phyloP scores from a whole-genome alignment of 2,329 filamentous ascomycete genomes.

The Verticillium longisporum region DNA sequence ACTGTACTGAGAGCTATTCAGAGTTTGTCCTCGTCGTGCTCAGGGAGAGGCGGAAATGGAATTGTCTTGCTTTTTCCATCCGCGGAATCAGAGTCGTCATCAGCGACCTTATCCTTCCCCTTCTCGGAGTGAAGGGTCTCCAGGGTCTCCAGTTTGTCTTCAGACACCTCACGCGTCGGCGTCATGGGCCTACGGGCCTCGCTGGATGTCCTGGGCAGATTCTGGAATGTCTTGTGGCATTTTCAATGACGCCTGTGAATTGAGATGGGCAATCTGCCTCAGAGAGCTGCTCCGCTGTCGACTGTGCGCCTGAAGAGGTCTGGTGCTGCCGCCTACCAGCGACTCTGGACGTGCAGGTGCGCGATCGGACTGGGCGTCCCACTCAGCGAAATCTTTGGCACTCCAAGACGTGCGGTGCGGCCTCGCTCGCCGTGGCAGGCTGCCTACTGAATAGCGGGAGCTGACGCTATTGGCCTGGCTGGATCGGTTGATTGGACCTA shows the following conservation, averaged over 20 bases:
- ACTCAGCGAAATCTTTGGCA: conserved; percentile 40
- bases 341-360: conserved; percentile 15
- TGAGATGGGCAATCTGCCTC: conserved; percentile 11
- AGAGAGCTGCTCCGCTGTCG: conserved; percentile 24
- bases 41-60: neutral
- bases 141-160: conserved; percentile 5
- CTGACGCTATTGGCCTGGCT: conserved; percentile 37
- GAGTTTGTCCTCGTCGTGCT: conserved; percentile 5
- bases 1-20: neutral
- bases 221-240: neutral
- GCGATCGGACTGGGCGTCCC: conserved; percentile 21
- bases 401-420: conserved; percentile 45
- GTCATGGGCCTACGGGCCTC: conserved; percentile 14
- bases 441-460: conserved; percentile 35
- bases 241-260: conserved; percentile 4
- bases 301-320: conserved; percentile 18
- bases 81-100: neutral
- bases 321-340: neutral
- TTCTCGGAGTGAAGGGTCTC: neutral
- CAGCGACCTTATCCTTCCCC: neutral
- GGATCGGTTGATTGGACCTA: conserved; percentile 15
- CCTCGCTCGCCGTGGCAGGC: conserved; percentile 42
- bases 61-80: neutral
- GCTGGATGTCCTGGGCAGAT: conserved; percentile 8
- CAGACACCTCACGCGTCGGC: conserved; percentile 13